phyloP scores from a whole-genome alignment of 2,329 filamentous ascomycete genomes.

The Penicillium corylophilum region DNA sequence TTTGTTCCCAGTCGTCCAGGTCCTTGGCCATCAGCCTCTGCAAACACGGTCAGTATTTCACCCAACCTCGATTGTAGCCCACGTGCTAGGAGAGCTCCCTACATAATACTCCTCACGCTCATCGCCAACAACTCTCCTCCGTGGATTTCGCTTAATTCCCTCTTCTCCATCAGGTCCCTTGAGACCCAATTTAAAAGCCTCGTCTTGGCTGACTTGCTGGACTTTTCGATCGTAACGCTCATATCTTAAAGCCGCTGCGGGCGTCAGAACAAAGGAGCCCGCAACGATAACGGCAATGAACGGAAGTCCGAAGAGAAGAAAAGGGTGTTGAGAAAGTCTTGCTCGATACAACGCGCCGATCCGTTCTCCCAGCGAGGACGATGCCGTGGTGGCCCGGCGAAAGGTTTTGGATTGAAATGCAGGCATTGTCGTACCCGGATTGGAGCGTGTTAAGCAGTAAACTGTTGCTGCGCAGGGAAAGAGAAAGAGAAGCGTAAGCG shows the following conservation, averaged over 20 bases:
- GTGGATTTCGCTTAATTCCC: conserved; percentile 61
- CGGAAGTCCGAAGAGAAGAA: conserved; percentile 88
- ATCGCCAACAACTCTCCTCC: conserved; percentile 42
- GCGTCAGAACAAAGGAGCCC: conserved; percentile 90
- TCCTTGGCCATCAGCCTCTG: conserved; percentile 84
- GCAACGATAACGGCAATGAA: conserved; percentile 88
- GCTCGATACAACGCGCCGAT: conserved; percentile 76
- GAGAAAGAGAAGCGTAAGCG: background rate
- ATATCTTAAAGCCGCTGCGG: conserved; percentile 89
- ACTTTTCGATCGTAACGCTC: conserved; percentile 91
- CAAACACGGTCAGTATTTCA: conserved; percentile 13
- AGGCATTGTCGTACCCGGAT: conserved; percentile 48
- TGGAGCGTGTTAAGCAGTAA: background rate
- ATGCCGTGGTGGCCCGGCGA: conserved; percentile 53
- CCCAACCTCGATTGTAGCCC: background rate
- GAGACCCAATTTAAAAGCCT: conserved; percentile 75
- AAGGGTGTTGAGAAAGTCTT: conserved; percentile 74
- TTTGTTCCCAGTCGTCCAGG: conserved; percentile 94
- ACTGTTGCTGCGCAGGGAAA: background rate
- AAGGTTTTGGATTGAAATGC: conserved; percentile 71
- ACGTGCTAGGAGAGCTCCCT: conserved; percentile 15
- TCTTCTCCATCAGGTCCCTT: conserved; percentile 70
- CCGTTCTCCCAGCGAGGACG: conserved; percentile 60
- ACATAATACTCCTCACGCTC: conserved; percentile 51
- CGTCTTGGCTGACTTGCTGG: conserved; percentile 77